Evolutionary conservation across 164 flowering plant species (phyloP).

Genomic region (Tinospora cordifolia): DNA sequence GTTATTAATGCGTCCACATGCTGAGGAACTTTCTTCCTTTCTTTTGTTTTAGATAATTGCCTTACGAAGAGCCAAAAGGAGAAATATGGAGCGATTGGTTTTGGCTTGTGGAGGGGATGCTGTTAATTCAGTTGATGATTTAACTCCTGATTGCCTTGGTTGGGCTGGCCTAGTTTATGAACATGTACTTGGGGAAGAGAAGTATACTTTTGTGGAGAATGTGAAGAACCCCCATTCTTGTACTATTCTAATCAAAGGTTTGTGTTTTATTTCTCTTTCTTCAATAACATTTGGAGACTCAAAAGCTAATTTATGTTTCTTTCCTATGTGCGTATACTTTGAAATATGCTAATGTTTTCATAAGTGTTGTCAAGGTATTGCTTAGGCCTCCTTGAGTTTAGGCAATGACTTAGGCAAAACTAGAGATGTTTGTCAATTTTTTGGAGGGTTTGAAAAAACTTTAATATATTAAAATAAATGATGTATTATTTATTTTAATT

Average conservation of each 20-base stretch:
- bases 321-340: neutral
- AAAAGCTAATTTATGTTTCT: neutral
- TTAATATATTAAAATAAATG: no score
- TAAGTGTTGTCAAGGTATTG: no score
- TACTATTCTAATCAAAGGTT: slow-evolving; percentile 93
- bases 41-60: slow-evolving; percentile 63
- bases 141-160: slow-evolving; percentile 87
- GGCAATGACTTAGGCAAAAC: no score
- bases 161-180: slow-evolving; percentile 99
- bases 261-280: neutral
- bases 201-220: slow-evolving; percentile 91
- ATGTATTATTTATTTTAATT: no score
- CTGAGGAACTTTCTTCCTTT: slow-evolving; percentile 6
- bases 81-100: slow-evolving; percentile 90
- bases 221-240: slow-evolving; percentile 92
- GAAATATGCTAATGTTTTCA: neutral
- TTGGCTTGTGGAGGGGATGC: slow-evolving; percentile 99
- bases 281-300: neutral
- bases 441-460: no score
- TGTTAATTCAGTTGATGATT: slow-evolving; percentile 88
- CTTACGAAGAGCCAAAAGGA: slow-evolving; percentile 90
- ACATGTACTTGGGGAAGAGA: slow-evolving; percentile 94
- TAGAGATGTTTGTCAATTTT: no score
- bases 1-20: neutral
- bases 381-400: no score